Evolutionary conservation across 2,329 filamentous ascomycete species (phyloP), one percentile per base, ranked within the genome.

Genomic region (Dissoconium aciculare): DNA sequence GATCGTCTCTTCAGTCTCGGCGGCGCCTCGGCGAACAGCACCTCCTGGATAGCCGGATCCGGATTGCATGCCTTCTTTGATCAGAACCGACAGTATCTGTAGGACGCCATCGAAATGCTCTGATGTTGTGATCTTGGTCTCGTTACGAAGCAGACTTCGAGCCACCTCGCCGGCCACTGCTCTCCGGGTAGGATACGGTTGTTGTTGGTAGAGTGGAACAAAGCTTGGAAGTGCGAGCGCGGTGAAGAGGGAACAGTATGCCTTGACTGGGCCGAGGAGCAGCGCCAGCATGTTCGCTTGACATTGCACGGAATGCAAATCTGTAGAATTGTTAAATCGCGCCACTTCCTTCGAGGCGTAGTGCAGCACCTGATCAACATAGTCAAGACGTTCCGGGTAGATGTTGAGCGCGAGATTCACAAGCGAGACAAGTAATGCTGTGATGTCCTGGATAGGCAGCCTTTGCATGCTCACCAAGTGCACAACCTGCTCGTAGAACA

Each of bases 401-500:
- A 95, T 92, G 54, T 92, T 95, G 38, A 98, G 67, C 6, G 91
- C 84, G 34, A 98, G 70, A 46, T 95, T 95, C 23, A 79, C 76
- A 24, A 98, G 66, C 4, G 89, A 98, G n/a, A 92, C 87, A 26
- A 95, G 66, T 25, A 98, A 63, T 6, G 85, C 89, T 45, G 93
- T 89, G 11, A 81, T 92, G 53, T 98, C 91, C 54, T 92, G 84
- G 41, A 98, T 87, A 1, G 85, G 79, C 31, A 98, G 66, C 43
- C 83, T 77, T 50, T 94, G 83, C 31, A 80, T 81, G 56, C 84
- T 87, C 39, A 95, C 85, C 30, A 98, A 64, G 48, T 87, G 85
- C 51, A 91, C 79, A 39, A 95, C 89, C 56, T 95, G 89, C 30
- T 84, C 78, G 50, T 95, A 92, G 65, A 95, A 98, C 36, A 95